Conservation (phyloP, 371 early-diverging fungal genomes). For the Coemansia sp. region DNA sequence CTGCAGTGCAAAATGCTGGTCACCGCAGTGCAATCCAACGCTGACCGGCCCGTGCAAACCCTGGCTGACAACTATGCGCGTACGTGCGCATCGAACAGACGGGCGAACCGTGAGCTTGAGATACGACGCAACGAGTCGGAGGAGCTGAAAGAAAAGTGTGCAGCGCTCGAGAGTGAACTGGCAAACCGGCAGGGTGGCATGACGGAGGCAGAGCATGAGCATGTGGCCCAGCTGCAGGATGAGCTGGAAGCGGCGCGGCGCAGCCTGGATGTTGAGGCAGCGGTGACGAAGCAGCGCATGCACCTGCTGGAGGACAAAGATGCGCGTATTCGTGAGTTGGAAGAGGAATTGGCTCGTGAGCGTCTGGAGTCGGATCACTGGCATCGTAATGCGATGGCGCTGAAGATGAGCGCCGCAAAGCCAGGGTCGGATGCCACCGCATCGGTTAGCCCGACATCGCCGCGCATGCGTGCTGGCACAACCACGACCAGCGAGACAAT, state of each 20-base stretch:
- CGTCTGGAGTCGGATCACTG: conserved; percentile 12
- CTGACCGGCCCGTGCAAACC: conserved; percentile 25
- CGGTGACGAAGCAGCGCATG: conserved; percentile 12
- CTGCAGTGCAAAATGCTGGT: conserved; percentile 31
- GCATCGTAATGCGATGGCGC: conserved; percentile 4
- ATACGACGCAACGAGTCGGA: conserved; percentile 16
- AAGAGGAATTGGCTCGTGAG: conserved; percentile 27
- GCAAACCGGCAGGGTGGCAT: conserved; percentile 14
- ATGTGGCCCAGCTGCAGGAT: conserved; percentile 6
- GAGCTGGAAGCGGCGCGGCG: conserved; percentile 11
- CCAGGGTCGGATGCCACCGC: not conserved
- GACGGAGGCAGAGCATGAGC: conserved; percentile 9
- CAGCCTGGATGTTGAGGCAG: conserved; percentile 14
- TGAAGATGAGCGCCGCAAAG: not conserved
- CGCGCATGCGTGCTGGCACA: conserved; percentile 40
- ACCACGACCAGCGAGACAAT: conserved; percentile 42
- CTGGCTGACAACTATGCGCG: conserved; percentile 25
- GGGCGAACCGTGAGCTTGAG: conserved; percentile 37
- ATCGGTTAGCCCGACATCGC: not conserved
- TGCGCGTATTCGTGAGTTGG: conserved; percentile 17
- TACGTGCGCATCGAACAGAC: conserved; percentile 46
- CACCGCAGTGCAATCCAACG: conserved; percentile 22
- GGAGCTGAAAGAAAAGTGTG: conserved; percentile 13
- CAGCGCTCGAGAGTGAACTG: conserved; percentile 9
- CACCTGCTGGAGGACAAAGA: conserved; percentile 24